A percentile compares a stretch with the other conserved stretches of the same genome.
These are phyloP conservation scores for Tillandsia fasciculata DNA, from an alignment of 176 grass and related monocot species.

Conservation along the genomic window DNA sequence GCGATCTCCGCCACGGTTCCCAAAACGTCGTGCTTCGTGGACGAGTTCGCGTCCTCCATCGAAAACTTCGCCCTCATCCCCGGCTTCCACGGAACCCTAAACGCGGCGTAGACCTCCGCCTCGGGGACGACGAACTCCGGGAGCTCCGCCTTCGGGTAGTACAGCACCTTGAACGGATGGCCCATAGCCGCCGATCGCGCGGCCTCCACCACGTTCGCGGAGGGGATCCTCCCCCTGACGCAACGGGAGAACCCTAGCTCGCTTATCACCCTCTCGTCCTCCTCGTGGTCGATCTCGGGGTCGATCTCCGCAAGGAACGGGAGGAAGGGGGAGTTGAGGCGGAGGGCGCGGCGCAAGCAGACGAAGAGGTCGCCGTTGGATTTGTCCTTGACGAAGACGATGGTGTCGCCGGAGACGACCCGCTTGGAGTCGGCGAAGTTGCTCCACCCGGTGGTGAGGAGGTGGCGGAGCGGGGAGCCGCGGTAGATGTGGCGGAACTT, in stretches of 20 bases:
- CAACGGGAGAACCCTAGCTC: background rate
- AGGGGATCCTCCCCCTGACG: background rate
- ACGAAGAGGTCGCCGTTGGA: constrained; percentile 38
- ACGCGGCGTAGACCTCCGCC: background rate
- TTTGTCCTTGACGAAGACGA: constrained; percentile 41
- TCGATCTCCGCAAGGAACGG: background rate
- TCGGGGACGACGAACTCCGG: constrained; percentile 3
- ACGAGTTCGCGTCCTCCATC: background rate
- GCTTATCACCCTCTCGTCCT: background rate
- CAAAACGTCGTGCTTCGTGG: background rate
- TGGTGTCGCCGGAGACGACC: constrained; percentile 50
- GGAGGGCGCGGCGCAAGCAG: constrained; percentile 36
- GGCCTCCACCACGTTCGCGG: background rate
- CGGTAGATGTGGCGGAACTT: constrained; percentile 71
- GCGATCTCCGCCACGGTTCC: background rate
- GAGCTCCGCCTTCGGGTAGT: background rate
- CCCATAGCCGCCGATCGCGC: background rate
- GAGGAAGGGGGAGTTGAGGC: background rate
- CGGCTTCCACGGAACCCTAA: background rate
- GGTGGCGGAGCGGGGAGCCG: constrained; percentile 53
- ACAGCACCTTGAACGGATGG: background rate
- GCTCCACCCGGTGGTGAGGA: constrained; percentile 69
- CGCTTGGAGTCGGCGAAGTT: constrained; percentile 64
- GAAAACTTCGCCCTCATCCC: background rate
- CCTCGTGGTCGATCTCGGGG: background rate